These are phyloP conservation scores for Venturia carpophila DNA, from an alignment of 2,329 filamentous ascomycete species.

Conservation along the genomic window DNA sequence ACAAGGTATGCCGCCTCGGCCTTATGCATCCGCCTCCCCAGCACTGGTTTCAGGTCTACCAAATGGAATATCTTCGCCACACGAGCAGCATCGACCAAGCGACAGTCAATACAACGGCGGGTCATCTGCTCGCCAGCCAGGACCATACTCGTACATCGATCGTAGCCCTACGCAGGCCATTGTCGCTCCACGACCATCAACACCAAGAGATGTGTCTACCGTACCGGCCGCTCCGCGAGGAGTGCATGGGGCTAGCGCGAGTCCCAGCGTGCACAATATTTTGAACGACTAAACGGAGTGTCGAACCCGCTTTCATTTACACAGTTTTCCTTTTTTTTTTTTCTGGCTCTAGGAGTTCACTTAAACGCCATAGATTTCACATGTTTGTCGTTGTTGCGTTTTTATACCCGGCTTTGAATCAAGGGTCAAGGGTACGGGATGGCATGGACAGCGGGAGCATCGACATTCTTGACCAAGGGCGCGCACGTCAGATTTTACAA, in stretches of 20 bases:
- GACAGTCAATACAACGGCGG: conserved; percentile 32
- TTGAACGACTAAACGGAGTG: conserved; percentile 23
- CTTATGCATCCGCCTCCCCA: neutral
- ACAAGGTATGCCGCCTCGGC: neutral
- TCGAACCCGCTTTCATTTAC: neutral
- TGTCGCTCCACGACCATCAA: conserved; percentile 15
- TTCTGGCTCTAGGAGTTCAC: neutral
- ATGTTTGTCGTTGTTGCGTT: neutral
- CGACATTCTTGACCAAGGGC: neutral
- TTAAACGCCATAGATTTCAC: neutral
- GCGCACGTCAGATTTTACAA: neutral
- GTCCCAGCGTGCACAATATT: conserved; percentile 41
- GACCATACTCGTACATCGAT: conserved; percentile 23
- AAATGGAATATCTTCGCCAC: conserved; percentile 12
- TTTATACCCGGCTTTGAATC: conserved; percentile 13
- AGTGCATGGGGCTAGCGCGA: conserved; percentile 35
- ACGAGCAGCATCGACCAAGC: conserved; percentile 25
- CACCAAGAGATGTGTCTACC: conserved; percentile 17
- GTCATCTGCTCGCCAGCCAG: conserved; percentile 23
- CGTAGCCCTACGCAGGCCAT: conserved; percentile 26
- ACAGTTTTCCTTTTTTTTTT: neutral
- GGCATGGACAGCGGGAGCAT: neutral
- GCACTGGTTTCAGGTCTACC: conserved; percentile 8
- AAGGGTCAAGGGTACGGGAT: neutral
- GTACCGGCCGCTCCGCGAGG: conserved; percentile 31